Percentiles rank a stretch among this genome's conserved stretches.
Conservation (phyloP, 257 asterid species). For the Phtheirospermum japonicum region DNA sequence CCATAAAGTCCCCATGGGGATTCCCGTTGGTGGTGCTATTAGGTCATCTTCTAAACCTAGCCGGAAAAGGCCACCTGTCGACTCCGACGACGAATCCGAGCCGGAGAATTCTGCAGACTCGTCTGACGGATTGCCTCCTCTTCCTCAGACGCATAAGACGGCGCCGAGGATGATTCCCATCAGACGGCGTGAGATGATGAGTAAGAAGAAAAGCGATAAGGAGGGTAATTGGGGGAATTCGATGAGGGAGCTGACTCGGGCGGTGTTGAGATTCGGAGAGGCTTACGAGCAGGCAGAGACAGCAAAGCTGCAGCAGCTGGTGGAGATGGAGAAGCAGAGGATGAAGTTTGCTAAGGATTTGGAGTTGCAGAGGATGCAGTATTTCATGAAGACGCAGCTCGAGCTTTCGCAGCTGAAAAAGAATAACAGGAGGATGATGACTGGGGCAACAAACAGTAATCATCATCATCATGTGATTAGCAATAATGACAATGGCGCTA, state of each 20-base stretch:
- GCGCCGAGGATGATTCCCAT: conserved; percentile 42
- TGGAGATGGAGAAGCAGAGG: conserved; percentile 94
- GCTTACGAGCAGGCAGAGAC: conserved; percentile 80
- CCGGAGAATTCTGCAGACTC: conserved; percentile 54
- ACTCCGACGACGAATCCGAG: conserved; percentile 50
- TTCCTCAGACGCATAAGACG: conserved; percentile 32
- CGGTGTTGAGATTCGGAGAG: conserved; percentile 75
- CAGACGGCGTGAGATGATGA: conserved; percentile 34
- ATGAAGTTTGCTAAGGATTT: conserved; percentile 84
- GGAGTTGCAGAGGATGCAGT: conserved; percentile 92
- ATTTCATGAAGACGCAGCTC: conserved; percentile 76
- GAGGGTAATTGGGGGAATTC: conserved; percentile 51
- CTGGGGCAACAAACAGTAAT: conserved; percentile 37
- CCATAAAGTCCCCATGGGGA: conserved; percentile 33
- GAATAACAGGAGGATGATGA: conserved; percentile 18
- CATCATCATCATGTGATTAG: conserved; percentile 34
- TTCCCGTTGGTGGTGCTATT: conserved; percentile 45
- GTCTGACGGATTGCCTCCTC: conserved; percentile 62
- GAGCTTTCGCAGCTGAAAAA: conserved; percentile 66
- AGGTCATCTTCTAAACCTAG: conserved; percentile 30
- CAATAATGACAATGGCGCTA: not conserved
- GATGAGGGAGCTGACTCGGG: conserved; percentile 55
- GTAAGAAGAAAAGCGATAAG: conserved; percentile 29
- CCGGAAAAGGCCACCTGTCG: conserved; percentile 36
- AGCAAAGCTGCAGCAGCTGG: conserved; percentile 70